Evolutionary conservation across 2,329 filamentous ascomycete species (phyloP), one percentile per base, ranked within the genome.

Genomic region (Penicillium brevicompactum): DNA sequence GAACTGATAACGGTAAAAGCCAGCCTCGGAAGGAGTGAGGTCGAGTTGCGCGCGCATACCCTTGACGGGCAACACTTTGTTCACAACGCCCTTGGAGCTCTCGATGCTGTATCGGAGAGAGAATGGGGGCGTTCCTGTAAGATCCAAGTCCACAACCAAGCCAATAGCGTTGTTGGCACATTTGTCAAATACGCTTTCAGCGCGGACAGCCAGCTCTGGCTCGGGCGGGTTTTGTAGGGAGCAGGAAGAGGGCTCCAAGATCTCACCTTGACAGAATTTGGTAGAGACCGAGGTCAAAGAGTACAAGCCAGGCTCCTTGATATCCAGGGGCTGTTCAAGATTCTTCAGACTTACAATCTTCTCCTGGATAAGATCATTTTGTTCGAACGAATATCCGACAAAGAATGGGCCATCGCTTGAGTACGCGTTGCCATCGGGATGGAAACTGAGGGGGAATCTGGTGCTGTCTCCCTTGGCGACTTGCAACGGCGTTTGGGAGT

Each of bases 81-180:
- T 77, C 51, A 78, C 76, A 16, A 81, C 81, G 5, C 84, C 84
- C 49, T 82, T 85, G 66, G 72, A 69, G 54, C 84, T 85, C 53
- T 86, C 82, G 53, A 92, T 82, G 42, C 87, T 87, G 71, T 97
- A 99, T 21, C 81, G 80, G 44, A 99, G 80, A n/a, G 81, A 80
- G 75, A 99, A 99, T 1, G 93, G 93, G 44, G 95, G 93, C 0
- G 92, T 96, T 57, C 94, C 94, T 27, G 93, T 89, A 38, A 99
- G 81, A 70, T 97, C 92, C 47, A 99, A 78, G 67, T 94, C 89
- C 41, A 99, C 90, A 10, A 89, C 85, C 51, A 99, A 82, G 40
- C 94, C 94, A 58, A 99, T 90, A 0, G 94, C 91, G 68, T 92
- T 96, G 46, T 92, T 92, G 34, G 92, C 93, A 71, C 94, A 99